Evolutionary conservation across 1,284 basidiomycete species (phyloP).

Genomic region (Phenoliferia sp.): DNA sequence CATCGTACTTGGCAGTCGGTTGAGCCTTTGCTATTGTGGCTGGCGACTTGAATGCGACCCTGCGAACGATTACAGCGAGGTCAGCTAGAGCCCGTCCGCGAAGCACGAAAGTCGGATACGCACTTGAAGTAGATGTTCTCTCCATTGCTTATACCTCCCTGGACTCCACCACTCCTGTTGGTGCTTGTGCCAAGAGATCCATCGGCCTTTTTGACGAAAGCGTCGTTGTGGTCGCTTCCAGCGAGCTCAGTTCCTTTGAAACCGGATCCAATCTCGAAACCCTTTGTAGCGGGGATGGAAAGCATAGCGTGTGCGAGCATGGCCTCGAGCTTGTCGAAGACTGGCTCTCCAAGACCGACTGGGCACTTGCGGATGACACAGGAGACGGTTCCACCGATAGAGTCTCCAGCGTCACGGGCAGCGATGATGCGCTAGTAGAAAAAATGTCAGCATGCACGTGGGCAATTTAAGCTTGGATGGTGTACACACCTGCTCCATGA

Average conservation of each 20-base stretch:
- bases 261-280: conserved; percentile 95
- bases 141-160: conserved; percentile 96
- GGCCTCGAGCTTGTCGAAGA: conserved; percentile 98
- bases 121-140: conserved; percentile 97
- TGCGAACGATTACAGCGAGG: conserved; percentile 39
- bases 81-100: not conserved
- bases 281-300: conserved; percentile 97
- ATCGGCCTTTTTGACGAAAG: conserved; percentile 65
- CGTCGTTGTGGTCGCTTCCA: conserved; percentile 89
- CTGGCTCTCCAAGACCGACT: conserved; percentile 89
- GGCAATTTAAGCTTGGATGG: not conserved
- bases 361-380: conserved; percentile 91
- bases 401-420: conserved; percentile 85
- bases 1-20: conserved; percentile 86
- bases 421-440: conserved; percentile 74
- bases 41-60: conserved; percentile 95
- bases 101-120: conserved; percentile 29
- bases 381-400: conserved; percentile 94
- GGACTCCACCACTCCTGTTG: conserved; percentile 96
- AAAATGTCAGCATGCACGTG: not conserved
- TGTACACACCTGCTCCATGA: conserved; percentile 74
- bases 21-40: conserved; percentile 96
- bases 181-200: conserved; percentile 75
- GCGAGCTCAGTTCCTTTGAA: conserved; percentile 94
- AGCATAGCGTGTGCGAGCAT: conserved; percentile 96